These are phyloP conservation scores for Haplosporangium sp. DNA, from an alignment of 371 early-diverging fungal genomes.

Conservation along the genomic window DNA sequence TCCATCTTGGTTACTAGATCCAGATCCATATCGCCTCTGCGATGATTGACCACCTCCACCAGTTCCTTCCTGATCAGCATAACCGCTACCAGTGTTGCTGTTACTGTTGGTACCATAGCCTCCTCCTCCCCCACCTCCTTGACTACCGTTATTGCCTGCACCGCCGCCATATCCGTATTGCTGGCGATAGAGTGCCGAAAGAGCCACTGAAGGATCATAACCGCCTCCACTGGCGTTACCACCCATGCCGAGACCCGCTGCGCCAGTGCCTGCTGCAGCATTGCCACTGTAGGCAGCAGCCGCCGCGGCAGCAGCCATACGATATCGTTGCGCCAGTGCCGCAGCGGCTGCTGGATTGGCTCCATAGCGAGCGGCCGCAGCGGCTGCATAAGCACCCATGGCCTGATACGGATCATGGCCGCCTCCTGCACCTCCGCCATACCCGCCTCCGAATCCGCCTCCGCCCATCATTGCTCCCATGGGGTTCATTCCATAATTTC, in stretches of 20 bases:
- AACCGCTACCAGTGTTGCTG: constrained; percentile 1
- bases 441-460: constrained; percentile 49
- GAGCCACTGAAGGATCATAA: constrained; percentile 35
- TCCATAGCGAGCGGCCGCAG: constrained; percentile 54
- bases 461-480: constrained; percentile 37
- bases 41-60: constrained; percentile 16
- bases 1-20: constrained; percentile 12
- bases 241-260: constrained; percentile 18
- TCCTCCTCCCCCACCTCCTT: constrained; percentile 3
- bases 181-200: constrained; percentile 35
- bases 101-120: constrained; percentile 7
- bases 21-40: constrained; percentile 33
- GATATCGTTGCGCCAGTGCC: constrained; percentile 44
- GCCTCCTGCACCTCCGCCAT: constrained; percentile 44
- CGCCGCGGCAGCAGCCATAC: constrained; percentile 43
- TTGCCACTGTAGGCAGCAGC: constrained; percentile 39
- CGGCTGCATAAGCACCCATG: constrained; percentile 42
- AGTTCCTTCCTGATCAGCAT: constrained; percentile 24
- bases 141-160: constrained; percentile 8
- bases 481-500: constrained; percentile 31
- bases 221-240: constrained; percentile 26
- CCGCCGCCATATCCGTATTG: constrained; percentile 27
- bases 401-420: constrained; percentile 33
- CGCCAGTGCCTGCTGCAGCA: constrained; percentile 20
- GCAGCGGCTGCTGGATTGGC: constrained; percentile 60